Evolutionary conservation across 495 filamentous ascomycete species (phyloP), one percentile per base, ranked within the genome.

Genomic region (Bryoglossum gracile): DNA sequence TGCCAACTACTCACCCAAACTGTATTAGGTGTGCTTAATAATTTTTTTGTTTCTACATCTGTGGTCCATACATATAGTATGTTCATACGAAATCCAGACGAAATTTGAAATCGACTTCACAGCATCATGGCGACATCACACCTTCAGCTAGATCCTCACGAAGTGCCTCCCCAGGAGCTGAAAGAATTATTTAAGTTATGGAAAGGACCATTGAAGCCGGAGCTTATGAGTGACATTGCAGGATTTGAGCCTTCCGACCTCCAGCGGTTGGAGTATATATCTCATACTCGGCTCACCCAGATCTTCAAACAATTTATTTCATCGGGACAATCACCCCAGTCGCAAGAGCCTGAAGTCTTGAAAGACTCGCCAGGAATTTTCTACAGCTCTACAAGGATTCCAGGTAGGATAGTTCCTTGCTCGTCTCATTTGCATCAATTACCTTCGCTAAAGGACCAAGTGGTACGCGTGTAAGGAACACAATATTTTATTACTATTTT

Each of bases 131-230:
- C 11, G 19, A 33, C 36, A 8, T 14, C 17, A 37, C 9, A 43
- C 24, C 14, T n/a, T 23, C 22, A 45, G 23, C 67, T 88, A 8
- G 80, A 89, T 61, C 78, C 86, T 23, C 76, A 86, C 58, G 76
- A 84, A 62, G 75, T 73, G 43, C 84, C 87, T 16, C 86, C 86
- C 10, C 76, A 83, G 28, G 60, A 67, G 17, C 65, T 94, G 37
- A 73, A 75, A 33, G 65, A 67, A 32, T 61, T 77, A 36, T 90
- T 81, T 69, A 94, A 90, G 48, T 30, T 9, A 38, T 53, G 44
- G 44, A 53, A 45, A 13, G 36, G 36, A 4, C 17, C 22, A 19
- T 8, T 26, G n/a, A 26, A 14, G 26, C 25, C 37, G 11, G 41
- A 43, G 16, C 23, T 14, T 8, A 30, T 30, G 41, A 43, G 9